A percentile compares a stretch with the other conserved stretches of the same genome.
These are phyloP conservation scores for Aureobasidium sp. DNA, from an alignment of 2,329 filamentous ascomycete species.

Conservation along the genomic window DNA sequence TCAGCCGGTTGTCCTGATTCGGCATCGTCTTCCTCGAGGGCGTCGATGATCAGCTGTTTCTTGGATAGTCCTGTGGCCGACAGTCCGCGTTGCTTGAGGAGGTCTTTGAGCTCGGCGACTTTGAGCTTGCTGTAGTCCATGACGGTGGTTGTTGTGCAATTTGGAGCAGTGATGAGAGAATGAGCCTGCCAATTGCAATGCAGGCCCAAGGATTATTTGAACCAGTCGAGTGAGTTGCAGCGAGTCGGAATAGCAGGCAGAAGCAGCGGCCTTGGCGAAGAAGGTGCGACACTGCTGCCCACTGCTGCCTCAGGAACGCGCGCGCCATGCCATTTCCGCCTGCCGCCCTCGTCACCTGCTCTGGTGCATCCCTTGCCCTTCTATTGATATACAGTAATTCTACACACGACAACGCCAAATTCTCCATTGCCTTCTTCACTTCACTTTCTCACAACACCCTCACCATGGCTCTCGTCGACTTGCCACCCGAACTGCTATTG, in stretches of 20 bases:
- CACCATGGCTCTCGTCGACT: conserved; percentile 19
- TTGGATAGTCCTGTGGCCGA: conserved; percentile 33
- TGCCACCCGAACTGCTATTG: conserved; percentile 53
- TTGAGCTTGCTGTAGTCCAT: conserved; percentile 37
- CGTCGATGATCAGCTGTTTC: conserved; percentile 37
- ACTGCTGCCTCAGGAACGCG: conserved; percentile 10
- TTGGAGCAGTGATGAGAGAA: background rate
- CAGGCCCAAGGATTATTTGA: background rate
- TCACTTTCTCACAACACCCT: background rate
- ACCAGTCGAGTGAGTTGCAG: background rate
- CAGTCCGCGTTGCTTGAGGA: conserved; percentile 36
- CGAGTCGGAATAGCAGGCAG: conserved; percentile 1
- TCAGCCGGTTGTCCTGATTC: background rate
- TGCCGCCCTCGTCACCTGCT: background rate
- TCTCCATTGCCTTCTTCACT: background rate
- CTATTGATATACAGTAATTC: background rate
- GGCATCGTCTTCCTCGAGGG: conserved; percentile 28
- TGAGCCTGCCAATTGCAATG: background rate
- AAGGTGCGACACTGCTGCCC: conserved; percentile 16
- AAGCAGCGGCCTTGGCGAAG: background rate
- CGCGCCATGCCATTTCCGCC: background rate
- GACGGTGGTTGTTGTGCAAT: background rate
- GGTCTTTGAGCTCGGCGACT: conserved; percentile 33
- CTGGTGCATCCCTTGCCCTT: background rate
- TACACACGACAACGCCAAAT: background rate